Base-by-base conservation (phyloP, 2,329 filamentous ascomycete species). In the Ophidiomyces ophidiicola region DNA sequence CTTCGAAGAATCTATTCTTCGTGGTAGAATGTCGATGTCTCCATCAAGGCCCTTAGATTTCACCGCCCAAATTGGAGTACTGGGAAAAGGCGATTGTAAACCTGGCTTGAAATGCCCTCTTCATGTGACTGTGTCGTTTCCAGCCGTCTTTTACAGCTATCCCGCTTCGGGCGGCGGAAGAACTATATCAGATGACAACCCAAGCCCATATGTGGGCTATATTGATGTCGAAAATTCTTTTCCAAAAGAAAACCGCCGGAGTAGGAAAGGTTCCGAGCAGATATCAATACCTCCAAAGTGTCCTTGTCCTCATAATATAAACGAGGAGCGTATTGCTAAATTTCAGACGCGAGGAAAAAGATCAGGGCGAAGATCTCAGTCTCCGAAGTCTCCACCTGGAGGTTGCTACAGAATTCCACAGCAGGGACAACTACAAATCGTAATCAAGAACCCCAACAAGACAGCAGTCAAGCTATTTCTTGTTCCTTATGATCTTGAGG, bases 401-500 rank as follows among this genome's bases (percentile, higher is more conserved):
- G 88, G 90, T 24, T 84, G 82, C 53, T 98, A 96, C 58, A 80
- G 90, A 30, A 94, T 98, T 38, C 90, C 90, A 0, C 80, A 90
- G 53, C 82, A 87, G 58, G 90, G 90, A 0, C 90, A 96, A 59
- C 68, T 98, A 10, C 90, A 98, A 53, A 93, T 98, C 47, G 80
- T 98, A 45, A 84, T 98, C 57, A 96, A 96, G 58, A 98, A 96
- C 52, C 88, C 87, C 11, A 94, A 96, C 64, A 96, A 96, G 57
- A 96, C 90, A 3, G 90, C 90, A 1, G 88, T 96, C 39, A 96
- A 98, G 59, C 68, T 98, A 0, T 96, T 96, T 50, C 70, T 96
- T 17, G 76, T 98, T 2, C 90, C 88, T 0, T 98, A 96, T 51
- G 86, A 96, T 55, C 68, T 98, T 1, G 72, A 76, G 1, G 88